phyloP scores from a whole-genome alignment of 108 stramenopile species.

The Pinguiococcus pyrenoidosus region DNA sequence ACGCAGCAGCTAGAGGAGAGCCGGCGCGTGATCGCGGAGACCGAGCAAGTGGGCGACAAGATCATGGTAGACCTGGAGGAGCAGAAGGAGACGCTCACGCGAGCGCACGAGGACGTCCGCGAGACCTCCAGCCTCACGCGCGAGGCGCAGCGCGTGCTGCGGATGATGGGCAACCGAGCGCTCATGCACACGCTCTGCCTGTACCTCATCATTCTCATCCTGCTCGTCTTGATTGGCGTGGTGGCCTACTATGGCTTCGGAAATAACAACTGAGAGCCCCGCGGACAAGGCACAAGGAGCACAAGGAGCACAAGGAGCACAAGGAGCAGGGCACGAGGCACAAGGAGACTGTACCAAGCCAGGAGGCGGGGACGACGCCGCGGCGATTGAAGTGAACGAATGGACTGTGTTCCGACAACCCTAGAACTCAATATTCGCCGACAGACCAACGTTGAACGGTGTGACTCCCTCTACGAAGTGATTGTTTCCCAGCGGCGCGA shows the following conservation, averaged over 20 bases:
- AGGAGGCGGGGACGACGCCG: too few relatives aligned
- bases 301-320: too few relatives aligned
- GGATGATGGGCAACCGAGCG: slow-evolving; percentile 11
- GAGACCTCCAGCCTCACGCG: slow-evolving; percentile 1
- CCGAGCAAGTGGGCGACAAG: slow-evolving; percentile 1
- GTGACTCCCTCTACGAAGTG: too few relatives aligned
- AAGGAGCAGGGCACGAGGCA: too few relatives aligned
- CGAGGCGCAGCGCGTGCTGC: slow-evolving; percentile 2
- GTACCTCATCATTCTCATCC: not conserved
- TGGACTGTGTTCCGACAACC: too few relatives aligned
- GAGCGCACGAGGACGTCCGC: not conserved
- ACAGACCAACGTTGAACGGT: too few relatives aligned
- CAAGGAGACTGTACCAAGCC: too few relatives aligned
- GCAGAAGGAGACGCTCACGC: slow-evolving; percentile 4
- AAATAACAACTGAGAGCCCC: too few relatives aligned
- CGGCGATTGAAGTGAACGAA: too few relatives aligned
- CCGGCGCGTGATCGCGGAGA: slow-evolving; percentile 1
- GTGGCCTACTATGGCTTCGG: slow-evolving; percentile 4
- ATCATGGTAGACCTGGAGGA: slow-evolving; percentile 4
- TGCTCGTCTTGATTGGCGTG: not conserved
- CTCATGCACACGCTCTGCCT: slow-evolving; percentile 4
- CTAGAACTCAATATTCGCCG: too few relatives aligned
- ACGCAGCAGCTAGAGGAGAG: slow-evolving; percentile 1
- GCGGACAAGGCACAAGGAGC: too few relatives aligned
- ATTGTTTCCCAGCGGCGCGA: too few relatives aligned